Evolutionary conservation across 495 filamentous ascomycete genomes (phyloP), one percentile per base, ranked within the genome.

Genomic region (Penicillium lividum): DNA sequence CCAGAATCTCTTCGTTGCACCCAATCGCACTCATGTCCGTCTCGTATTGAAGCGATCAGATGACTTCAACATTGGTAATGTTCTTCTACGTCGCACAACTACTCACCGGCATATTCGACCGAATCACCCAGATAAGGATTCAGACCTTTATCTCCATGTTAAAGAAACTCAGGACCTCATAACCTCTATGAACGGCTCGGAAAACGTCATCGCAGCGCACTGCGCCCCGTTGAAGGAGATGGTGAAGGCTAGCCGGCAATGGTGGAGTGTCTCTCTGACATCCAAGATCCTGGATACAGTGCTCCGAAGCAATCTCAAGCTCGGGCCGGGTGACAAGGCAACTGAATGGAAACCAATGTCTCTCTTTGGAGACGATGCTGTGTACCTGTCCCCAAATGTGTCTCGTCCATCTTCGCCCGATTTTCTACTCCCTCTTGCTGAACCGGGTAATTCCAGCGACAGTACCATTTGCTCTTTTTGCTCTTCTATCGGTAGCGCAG

Each of bases 101-200:
- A 59, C 59, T 6, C 72, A 74, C 54, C 52, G 54, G 3, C 58
- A 63, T n/a, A 42, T 65, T 16, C 61, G 51, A 34, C 1, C 22
- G 2, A 22, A 22, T 22, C 34, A 18, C 4, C 31, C 40, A 10
- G 59, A 66, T 49, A 50, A 66, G 0, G 63, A 73, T n/a, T 4
- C 15, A 9, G 22, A 43, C 7, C 61, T 80, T 13, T 62, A 65
- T 30, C 61, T 82, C 4, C 70, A 73, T 43, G 57, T 80, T 16
- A 72, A 52, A 7, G 79, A 83, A 57, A 58, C 72, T 7, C 78
- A 79, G 46, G 70, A 80, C 6, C 65, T 82, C 2, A 7, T 66
- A 0, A 42, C 65, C 9, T 63, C 62, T 1, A 52, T 38, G 16
- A 38, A 65, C 30, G 40, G 49, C 7, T n/a, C 4, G 3, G 58